These are phyloP conservation scores for Rhynchosporium graminicola DNA, from an alignment of 2,329 filamentous ascomycete species.

Conservation along the genomic window DNA sequence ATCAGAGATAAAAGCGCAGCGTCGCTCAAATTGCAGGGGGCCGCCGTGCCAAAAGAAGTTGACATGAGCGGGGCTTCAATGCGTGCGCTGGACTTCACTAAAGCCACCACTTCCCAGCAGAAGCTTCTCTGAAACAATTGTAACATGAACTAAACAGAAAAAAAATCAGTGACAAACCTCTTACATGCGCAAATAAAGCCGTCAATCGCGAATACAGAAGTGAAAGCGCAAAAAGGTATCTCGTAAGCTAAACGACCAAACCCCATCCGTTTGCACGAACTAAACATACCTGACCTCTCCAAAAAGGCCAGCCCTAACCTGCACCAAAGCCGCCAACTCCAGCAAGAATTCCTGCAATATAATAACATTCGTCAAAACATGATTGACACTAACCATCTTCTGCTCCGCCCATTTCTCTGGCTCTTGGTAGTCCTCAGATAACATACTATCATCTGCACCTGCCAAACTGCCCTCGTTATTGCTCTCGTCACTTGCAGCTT, in stretches of 20 bases:
- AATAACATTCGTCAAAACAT: conserved; percentile 77
- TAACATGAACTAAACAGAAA: no score
- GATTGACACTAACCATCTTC: conserved; percentile 64
- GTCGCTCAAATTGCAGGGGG: no score
- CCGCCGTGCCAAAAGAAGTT: no score
- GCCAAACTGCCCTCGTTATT: conserved; percentile 21
- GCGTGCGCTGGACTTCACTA: no score
- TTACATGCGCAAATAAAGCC: no score
- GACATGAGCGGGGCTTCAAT: no score
- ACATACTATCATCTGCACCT: conserved; percentile 24
- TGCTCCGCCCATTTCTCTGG: conserved; percentile 36
- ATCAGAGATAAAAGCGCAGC: no score
- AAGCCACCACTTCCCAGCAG: no score
- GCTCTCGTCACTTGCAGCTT: conserved; percentile 42
- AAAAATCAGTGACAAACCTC: no score
- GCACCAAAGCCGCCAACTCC: conserved; percentile 73
- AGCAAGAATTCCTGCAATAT: conserved; percentile 79
- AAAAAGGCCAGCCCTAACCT: conserved; percentile 74
- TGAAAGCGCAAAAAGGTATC: conserved; percentile 23
- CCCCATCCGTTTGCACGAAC: conserved; percentile 1
- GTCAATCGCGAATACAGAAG: not conserved
- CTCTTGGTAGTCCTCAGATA: conserved; percentile 34
- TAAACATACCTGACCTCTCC: conserved; percentile 68
- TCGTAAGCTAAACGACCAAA: conserved; percentile 8
- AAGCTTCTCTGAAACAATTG: no score